A percentile compares a stretch with the other conserved stretches of the same genome.
Conservation (phyloP, 805 yeast species). For the Blastobotrys parvus region DNA sequence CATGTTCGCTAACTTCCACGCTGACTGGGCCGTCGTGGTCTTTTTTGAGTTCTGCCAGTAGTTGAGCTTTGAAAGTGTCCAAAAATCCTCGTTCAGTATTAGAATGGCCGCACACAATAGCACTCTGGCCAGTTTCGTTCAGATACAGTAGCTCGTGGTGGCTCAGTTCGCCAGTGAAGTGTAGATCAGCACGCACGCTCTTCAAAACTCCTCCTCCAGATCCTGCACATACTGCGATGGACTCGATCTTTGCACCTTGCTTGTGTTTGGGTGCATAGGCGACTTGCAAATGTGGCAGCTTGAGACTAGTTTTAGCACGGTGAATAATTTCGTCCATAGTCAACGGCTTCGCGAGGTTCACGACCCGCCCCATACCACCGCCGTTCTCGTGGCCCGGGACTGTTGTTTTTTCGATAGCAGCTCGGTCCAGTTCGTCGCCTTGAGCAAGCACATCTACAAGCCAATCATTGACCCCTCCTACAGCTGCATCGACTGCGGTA, state of each 20-base stretch:
- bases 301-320: conserved; percentile 46
- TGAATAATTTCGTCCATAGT: conserved; percentile 38
- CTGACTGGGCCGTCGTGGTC: conserved; percentile 30
- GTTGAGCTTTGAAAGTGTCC: conserved; percentile 40
- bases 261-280: conserved; percentile 34
- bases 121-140: conserved; percentile 62
- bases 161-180: conserved; percentile 85
- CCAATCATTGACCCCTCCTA: conserved; percentile 94
- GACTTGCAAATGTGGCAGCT: conserved; percentile 52
- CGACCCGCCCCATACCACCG: conserved; percentile 75
- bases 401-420: conserved; percentile 39
- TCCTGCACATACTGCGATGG: conserved; percentile 90
- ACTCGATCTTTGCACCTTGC: conserved; percentile 24
- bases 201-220: conserved; percentile 75
- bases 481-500: conserved; percentile 89
- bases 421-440: conserved; percentile 20
- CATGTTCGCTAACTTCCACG: conserved; percentile 45
- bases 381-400: conserved; percentile 26
- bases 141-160: conserved; percentile 82
- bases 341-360: conserved; percentile 39
- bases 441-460: conserved; percentile 52
- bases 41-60: conserved; percentile 34
- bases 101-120: conserved; percentile 78
- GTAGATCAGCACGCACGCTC: conserved; percentile 53
- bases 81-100: conserved; percentile 90